These are phyloP conservation scores for Diaporthe velutina DNA, from an alignment of 2,329 filamentous ascomycete species.

Conservation along the genomic window DNA sequence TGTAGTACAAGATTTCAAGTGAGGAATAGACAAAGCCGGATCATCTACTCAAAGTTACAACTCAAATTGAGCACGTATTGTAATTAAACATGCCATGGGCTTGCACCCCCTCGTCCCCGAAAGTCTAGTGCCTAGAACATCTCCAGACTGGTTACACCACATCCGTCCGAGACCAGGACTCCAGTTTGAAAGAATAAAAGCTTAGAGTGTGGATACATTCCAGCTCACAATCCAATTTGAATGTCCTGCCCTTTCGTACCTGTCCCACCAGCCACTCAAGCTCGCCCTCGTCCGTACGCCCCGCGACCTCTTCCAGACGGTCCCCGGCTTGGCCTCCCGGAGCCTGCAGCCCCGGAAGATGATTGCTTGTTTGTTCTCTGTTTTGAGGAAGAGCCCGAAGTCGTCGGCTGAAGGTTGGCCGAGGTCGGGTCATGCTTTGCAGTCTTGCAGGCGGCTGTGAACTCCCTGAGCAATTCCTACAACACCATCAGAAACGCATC, in stretches of 20 bases:
- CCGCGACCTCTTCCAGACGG: not conserved
- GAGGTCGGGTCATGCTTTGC: not conserved
- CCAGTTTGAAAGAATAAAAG: not conserved
- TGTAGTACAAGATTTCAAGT: too few relatives aligned
- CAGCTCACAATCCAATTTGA: not conserved
- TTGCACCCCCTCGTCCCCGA: not conserved
- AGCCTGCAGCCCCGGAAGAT: not conserved
- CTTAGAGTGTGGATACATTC: not conserved
- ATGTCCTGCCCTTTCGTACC: not conserved
- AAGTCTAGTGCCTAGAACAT: not conserved
- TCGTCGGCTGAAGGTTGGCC: not conserved
- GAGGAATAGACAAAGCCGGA: too few relatives aligned
- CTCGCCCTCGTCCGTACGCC: not conserved
- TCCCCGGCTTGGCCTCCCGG: not conserved
- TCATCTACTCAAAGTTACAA: too few relatives aligned
- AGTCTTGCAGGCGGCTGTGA: conserved; percentile 32
- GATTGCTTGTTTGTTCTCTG: not conserved
- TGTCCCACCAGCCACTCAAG: not conserved
- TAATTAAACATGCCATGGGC: too few relatives aligned
- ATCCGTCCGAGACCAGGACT: not conserved
- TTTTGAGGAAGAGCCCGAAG: not conserved
- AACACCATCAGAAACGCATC: not conserved
- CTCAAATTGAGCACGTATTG: too few relatives aligned
- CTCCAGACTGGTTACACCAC: not conserved
- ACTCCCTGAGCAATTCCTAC: conserved; percentile 34